A percentile compares a stretch with the other conserved stretches of the same genome.
Conservation (phyloP, 2,329 filamentous ascomycete species). For the Fusarium xylarioides region DNA sequence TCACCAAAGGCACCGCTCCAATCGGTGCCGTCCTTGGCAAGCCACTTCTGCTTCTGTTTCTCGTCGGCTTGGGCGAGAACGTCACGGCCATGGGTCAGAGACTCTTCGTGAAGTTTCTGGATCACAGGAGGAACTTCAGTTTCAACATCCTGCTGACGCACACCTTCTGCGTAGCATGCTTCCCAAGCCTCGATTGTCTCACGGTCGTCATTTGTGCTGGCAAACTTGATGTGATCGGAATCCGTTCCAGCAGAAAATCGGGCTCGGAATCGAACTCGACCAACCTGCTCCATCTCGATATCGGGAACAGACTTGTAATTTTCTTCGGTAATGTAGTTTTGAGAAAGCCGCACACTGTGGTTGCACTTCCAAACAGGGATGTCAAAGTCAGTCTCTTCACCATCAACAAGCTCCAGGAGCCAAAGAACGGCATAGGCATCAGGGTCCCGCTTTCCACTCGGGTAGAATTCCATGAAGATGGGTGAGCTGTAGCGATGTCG, state of each 20-base stretch:
- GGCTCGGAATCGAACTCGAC: conserved; percentile 80
- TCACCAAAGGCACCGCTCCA: conserved; percentile 88
- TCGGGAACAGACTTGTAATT: conserved; percentile 77
- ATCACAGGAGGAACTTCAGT: conserved; percentile 78
- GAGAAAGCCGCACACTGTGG: conserved; percentile 77
- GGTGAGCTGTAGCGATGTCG: conserved; percentile 91
- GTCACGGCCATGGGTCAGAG: conserved; percentile 80
- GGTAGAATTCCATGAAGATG: conserved; percentile 86
- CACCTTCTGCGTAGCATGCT: conserved; percentile 87
- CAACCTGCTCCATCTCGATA: conserved; percentile 80
- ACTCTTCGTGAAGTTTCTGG: conserved; percentile 81
- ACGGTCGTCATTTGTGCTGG: conserved; percentile 85
- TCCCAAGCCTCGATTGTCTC: conserved; percentile 97
- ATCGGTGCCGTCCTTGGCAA: conserved; percentile 81
- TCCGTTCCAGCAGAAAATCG: conserved; percentile 92
- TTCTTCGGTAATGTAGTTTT: conserved; percentile 89
- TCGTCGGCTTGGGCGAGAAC: conserved; percentile 77
- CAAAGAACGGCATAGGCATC: conserved; percentile 84
- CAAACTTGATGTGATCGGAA: conserved; percentile 82
- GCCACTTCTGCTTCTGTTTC: conserved; percentile 80
- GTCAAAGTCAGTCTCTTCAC: conserved; percentile 78
- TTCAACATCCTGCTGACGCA: conserved; percentile 75
- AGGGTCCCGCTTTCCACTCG: conserved; percentile 71
- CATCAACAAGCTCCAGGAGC: conserved; percentile 86
- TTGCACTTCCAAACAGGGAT: conserved; percentile 91